Evolutionary conservation across 2,329 filamentous ascomycete genomes (phyloP).

Genomic region (Scedosporium aurantiacum): DNA sequence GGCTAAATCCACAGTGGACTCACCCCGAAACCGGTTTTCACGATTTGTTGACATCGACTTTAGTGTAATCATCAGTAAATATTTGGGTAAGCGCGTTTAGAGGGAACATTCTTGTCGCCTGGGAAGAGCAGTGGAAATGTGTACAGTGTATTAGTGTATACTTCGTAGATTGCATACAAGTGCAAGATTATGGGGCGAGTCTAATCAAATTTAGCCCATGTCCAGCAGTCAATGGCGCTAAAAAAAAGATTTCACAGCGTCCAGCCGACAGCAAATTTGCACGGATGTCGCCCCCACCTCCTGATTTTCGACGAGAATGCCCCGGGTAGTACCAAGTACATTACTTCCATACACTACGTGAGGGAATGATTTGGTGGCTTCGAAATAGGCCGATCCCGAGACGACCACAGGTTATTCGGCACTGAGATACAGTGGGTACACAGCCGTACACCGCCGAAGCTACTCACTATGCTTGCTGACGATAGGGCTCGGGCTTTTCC

Average conservation of each 20-base stretch:
- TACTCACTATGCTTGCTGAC: not conserved
- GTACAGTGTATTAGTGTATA: not conserved
- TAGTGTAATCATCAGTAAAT: not conserved
- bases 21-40: too few species aligned
- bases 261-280: too few species aligned
- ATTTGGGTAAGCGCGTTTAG: not conserved
- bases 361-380: not conserved
- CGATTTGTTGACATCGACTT: too few species aligned
- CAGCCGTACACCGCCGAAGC: not conserved
- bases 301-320: not conserved
- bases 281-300: not conserved
- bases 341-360: too few species aligned
- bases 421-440: not conserved
- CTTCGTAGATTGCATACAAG: too few species aligned
- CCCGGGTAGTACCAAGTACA: not conserved
- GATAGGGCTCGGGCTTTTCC: not conserved
- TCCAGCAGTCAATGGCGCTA: not conserved
- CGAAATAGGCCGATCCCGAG: not conserved
- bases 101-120: not conserved
- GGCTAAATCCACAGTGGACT: too few species aligned
- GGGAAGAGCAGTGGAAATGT: too few species aligned
- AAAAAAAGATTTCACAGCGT: too few species aligned
- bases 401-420: not conserved
- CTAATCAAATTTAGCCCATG: not conserved
- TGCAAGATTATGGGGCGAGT: not conserved